Base-by-base conservation (phyloP, 768 basidiomycete genomes). In the Lentinus brumalis region DNA sequence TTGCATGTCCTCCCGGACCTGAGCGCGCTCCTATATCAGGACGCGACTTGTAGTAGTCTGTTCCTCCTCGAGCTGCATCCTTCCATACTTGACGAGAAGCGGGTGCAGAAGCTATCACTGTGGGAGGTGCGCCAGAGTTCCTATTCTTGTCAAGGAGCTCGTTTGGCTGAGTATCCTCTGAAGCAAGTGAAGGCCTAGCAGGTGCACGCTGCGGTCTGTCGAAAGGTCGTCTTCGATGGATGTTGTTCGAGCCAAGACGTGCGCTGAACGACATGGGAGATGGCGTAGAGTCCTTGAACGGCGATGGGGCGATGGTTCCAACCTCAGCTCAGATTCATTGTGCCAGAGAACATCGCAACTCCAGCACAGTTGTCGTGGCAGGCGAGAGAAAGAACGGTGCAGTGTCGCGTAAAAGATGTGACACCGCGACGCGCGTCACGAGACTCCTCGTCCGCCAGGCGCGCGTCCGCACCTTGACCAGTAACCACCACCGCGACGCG, bases 81-180 rank as follows among this genome's bases (percentile, higher is more conserved):
- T 30, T 42, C n/a, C 39, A 38, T 29, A 35, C n/a, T 14, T 15
- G 29, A 21, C 31, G 49, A 47, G 38, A 50, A 29, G n/a, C 44
- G 10, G 61, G 61, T 18, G 29, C 39, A 4, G 61, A 50, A 5
- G 51, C 16, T 26, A 51, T 42, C 15, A 62, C 31, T 15, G 30
- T 29, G 15, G 61, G 61, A n/a, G 61, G 61, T 6, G 35, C 51
- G 18, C n/a, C 26, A 18, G 5, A 40, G 18, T 12, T 38, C 4
- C 9, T 53, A 1, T 35, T 14, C 40, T 55, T 59, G 18, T 21
- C 45, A 4, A 59, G 38, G 0, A 30, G 15, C 32, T 63, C 57
- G 38, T 63, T 63, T 7, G 57, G 62, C 41, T 63, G 62, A 8
- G 18, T 35, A 29, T 62, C 61, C 52, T 58, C 61, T 14, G 44